Evolutionary conservation across 2,329 filamentous ascomycete genomes (phyloP).

Genomic region (Pseudogymnoascus pannorum): DNA sequence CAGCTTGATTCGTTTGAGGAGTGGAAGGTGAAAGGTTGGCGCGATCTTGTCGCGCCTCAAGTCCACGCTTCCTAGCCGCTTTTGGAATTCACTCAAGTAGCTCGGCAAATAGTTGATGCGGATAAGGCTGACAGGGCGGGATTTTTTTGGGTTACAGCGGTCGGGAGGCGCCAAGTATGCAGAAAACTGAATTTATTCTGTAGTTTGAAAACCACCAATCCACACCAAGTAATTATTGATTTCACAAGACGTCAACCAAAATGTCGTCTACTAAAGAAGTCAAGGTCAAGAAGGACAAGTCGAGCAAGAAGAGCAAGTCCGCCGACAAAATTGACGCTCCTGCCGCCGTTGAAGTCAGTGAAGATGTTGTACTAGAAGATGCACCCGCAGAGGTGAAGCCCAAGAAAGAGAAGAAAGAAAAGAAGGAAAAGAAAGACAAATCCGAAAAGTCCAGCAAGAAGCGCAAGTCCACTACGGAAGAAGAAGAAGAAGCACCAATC

Average conservation of each 20-base stretch:
- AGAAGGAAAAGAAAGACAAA: constrained; percentile 28
- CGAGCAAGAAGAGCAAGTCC: constrained; percentile 22
- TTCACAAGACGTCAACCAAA: not conserved
- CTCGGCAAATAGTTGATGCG: not conserved
- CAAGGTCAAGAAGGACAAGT: constrained; percentile 14
- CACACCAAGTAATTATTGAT: not conserved
- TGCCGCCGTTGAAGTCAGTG: not conserved
- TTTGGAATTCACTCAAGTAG: not conserved
- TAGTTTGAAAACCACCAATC: not conserved
- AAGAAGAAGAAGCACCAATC: constrained; percentile 10
- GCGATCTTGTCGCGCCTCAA: not conserved
- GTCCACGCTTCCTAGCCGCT: not conserved
- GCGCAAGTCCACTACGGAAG: constrained; percentile 38
- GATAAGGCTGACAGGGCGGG: constrained; percentile 4
- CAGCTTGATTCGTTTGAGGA: not conserved
- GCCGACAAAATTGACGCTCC: constrained; percentile 16
- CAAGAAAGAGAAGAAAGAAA: constrained; percentile 16
- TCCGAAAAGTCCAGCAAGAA: constrained; percentile 30
- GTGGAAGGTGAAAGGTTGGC: not conserved
- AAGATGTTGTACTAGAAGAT: not conserved
- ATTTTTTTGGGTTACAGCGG: not conserved
- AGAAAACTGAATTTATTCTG: constrained; percentile 5
- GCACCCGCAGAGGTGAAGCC: constrained; percentile 10
- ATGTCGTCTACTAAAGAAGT: constrained; percentile 9
- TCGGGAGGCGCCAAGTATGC: not conserved